Evolutionary conservation across 768 basidiomycete species (phyloP).

Genomic region (Rossbeevera mucosa): DNA sequence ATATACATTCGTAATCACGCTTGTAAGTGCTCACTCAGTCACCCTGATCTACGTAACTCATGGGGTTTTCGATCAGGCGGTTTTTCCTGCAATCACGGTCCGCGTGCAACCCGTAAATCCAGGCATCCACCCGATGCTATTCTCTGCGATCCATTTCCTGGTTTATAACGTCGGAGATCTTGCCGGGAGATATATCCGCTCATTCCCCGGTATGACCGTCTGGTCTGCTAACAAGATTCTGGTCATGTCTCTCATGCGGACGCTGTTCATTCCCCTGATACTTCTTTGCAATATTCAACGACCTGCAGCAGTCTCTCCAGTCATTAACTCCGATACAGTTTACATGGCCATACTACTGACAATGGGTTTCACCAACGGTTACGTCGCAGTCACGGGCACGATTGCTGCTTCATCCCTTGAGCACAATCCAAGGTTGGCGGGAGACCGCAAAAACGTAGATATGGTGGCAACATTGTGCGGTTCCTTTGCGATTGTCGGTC

Average conservation of each 20-base stretch:
- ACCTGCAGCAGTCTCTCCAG: conserved; percentile 27
- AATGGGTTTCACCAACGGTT: conserved; percentile 82
- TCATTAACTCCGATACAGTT: conserved; percentile 71
- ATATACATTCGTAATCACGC: conserved; percentile 76
- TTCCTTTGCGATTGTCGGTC: conserved; percentile 74
- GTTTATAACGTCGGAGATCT: conserved; percentile 74
- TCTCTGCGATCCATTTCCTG: conserved; percentile 73
- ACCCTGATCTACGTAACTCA: conserved; percentile 1
- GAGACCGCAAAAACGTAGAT: conserved; percentile 74
- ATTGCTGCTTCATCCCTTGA: conserved; percentile 79
- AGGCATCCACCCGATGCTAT: conserved; percentile 72
- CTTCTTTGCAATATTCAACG: conserved; percentile 83
- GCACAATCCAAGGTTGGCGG: conserved; percentile 70
- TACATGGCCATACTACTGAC: conserved; percentile 70
- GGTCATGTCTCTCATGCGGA: conserved; percentile 60
- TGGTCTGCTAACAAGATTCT: conserved; percentile 67
- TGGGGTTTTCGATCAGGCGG: conserved; percentile 47
- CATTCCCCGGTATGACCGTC: conserved; percentile 57
- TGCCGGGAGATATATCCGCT: conserved; percentile 62
- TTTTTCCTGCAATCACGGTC: conserved; percentile 83
- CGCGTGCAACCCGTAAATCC: conserved; percentile 66
- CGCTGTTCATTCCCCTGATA: conserved; percentile 81
- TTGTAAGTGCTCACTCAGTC: conserved; percentile 46
- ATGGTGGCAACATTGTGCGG: conserved; percentile 76
- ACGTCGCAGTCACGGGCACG: conserved; percentile 71